phyloP scores from a whole-genome alignment of 495 filamentous ascomycete genomes.

The Aspergillus avenaceus region DNA sequence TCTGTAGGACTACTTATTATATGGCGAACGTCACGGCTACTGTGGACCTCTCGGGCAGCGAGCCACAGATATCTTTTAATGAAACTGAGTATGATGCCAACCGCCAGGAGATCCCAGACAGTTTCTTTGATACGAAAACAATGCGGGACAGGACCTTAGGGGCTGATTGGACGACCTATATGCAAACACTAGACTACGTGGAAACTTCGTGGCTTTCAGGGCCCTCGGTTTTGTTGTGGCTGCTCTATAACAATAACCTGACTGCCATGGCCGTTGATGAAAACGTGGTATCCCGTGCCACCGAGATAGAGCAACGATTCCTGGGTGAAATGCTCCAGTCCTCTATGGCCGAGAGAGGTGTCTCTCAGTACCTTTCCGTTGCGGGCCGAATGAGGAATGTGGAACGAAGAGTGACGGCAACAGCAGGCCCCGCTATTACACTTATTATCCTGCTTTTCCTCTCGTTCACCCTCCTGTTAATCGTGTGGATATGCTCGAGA shows the following conservation, averaged over 20 bases:
- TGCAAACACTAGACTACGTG: conserved; percentile 15
- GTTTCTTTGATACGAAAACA: conserved; percentile 15
- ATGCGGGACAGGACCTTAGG: conserved; percentile 10
- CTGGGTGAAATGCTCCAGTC: conserved; percentile 31
- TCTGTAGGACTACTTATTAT: conserved; percentile 27
- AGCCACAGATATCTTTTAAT: conserved; percentile 25
- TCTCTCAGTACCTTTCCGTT: neutral
- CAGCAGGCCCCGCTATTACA: conserved; percentile 15
- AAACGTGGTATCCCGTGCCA: conserved; percentile 11
- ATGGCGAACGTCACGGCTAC: conserved; percentile 26
- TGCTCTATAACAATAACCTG: conserved; percentile 20
- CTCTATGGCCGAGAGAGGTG: conserved; percentile 11
- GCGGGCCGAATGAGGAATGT: conserved; percentile 5
- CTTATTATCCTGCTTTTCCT: conserved; percentile 14
- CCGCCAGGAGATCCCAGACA: conserved; percentile 12
- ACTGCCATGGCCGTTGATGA: conserved; percentile 14
- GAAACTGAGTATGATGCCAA: conserved; percentile 12
- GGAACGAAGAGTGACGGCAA: conserved; percentile 14
- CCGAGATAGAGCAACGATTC: conserved; percentile 29
- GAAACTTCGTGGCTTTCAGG: conserved; percentile 4
- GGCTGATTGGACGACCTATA: conserved; percentile 20
- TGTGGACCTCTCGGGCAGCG: conserved; percentile 7
- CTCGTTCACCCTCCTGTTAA: conserved; percentile 15
- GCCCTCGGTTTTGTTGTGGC: conserved; percentile 14
- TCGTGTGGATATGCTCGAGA: conserved; percentile 12